Conservation (phyloP, 1,139 yeast genomes). For the Blastobotrys raffinosifermentans region DNA sequence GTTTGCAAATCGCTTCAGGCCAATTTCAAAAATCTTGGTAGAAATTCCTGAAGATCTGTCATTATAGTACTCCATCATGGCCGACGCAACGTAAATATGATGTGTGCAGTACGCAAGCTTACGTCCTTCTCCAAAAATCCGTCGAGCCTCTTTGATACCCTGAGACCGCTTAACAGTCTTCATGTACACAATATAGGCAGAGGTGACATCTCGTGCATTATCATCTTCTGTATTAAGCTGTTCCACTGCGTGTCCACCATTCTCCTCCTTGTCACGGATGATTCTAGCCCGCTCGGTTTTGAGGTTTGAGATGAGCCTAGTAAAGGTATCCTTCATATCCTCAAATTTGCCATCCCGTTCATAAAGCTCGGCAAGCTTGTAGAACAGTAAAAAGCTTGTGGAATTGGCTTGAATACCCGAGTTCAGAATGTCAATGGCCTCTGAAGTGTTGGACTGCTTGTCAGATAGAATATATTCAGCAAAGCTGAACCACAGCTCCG, state of each 20-base stretch:
- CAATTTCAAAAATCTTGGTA: conserved; percentile 71
- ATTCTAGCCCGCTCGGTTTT: conserved; percentile 25
- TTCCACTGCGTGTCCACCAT: conserved; percentile 1
- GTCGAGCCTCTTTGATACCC: conserved; percentile 38
- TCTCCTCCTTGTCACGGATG: conserved; percentile 1
- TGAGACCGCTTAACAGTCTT: conserved; percentile 34
- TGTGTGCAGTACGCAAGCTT: conserved; percentile 60
- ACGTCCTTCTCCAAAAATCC: conserved; percentile 62
- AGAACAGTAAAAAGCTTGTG: conserved; percentile 58
- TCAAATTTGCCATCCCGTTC: conserved; percentile 54
- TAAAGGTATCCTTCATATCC: conserved; percentile 49
- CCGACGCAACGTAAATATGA: conserved; percentile 76
- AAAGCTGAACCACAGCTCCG: conserved; percentile 83
- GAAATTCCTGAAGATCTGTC: conserved; percentile 59
- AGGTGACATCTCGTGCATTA: conserved; percentile 28
- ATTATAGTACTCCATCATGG: conserved; percentile 72
- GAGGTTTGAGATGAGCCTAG: conserved; percentile 40
- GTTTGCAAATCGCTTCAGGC: conserved; percentile 52
- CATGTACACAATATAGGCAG: conserved; percentile 34
- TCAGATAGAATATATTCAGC: conserved; percentile 32
- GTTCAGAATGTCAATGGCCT: conserved; percentile 39
- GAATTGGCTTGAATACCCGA: conserved; percentile 66
- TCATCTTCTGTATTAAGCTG: conserved; percentile 4
- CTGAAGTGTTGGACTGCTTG: conserved; percentile 21
- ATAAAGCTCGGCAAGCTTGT: conserved; percentile 61